Conservation (phyloP, 345 rosid genomes). For the Anastatica hierochuntica region DNA sequence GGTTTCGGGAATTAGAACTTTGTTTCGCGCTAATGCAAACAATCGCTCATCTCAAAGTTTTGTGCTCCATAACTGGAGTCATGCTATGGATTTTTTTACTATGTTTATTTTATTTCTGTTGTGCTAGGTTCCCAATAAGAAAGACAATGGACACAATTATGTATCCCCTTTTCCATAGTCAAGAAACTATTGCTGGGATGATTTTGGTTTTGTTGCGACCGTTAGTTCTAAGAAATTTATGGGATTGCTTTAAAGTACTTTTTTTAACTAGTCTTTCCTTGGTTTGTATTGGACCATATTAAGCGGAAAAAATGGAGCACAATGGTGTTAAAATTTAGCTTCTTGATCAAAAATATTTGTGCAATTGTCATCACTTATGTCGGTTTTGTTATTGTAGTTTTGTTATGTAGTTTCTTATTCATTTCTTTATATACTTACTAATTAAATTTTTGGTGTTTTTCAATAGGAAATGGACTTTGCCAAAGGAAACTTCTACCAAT, state of each 20-base stretch:
- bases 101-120: neutral
- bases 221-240: neutral
- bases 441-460: neutral
- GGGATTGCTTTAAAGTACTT: neutral
- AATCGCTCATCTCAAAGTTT: no score
- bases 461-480: constrained; percentile 98
- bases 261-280: constrained; percentile 15
- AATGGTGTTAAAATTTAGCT: constrained; percentile 94
- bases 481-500: constrained; percentile 91
- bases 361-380: constrained; percentile 2
- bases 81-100: neutral
- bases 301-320: constrained; percentile 91
- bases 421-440: neutral
- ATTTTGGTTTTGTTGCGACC: constrained; percentile 16
- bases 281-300: constrained; percentile 76
- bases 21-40: neutral
- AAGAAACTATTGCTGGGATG: constrained; percentile 90
- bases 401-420: neutral
- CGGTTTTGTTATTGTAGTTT: neutral
- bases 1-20: neutral
- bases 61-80: neutral
- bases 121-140: constrained; percentile 73
- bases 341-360: constrained; percentile 85
- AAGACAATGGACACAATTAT: constrained; percentile 80
- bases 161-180: constrained; percentile 85